Conservation (phyloP, 805 yeast species). For the Wickerhamiella azymoides region DNA sequence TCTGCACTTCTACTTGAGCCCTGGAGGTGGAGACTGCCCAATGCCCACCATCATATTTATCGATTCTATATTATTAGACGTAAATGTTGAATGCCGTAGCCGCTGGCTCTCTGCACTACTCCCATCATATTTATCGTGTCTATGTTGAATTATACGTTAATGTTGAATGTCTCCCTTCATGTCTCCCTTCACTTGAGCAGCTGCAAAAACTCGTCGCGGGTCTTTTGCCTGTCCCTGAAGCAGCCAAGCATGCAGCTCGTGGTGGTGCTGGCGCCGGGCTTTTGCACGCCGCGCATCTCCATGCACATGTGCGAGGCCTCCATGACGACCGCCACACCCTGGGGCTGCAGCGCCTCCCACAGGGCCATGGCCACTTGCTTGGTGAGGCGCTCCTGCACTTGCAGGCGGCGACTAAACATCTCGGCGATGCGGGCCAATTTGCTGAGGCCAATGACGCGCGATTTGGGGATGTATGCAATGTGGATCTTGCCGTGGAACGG, state of each 20-base stretch:
- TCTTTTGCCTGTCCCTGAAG: constrained; percentile 83
- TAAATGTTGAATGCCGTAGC: too few relatives aligned
- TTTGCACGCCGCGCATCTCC: constrained; percentile 96
- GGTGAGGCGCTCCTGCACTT: constrained; percentile 95
- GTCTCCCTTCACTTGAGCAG: constrained; percentile 28
- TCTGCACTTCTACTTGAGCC: too few relatives aligned
- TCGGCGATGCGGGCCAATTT: constrained; percentile 93
- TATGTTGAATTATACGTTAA: too few relatives aligned
- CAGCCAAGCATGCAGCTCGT: constrained; percentile 97
- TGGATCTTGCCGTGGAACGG: constrained; percentile 96
- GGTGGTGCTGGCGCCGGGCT: constrained; percentile 82
- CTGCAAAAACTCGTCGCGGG: constrained; percentile 89
- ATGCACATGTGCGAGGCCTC: constrained; percentile 98
- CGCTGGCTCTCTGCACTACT: too few relatives aligned
- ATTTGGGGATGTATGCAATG: constrained; percentile 94
- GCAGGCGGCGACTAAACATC: constrained; percentile 89
- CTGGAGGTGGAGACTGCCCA: too few relatives aligned
- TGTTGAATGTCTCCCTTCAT: too few relatives aligned
- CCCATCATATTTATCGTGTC: too few relatives aligned
- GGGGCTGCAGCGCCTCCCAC: constrained; percentile 77
- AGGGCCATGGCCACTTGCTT: constrained; percentile 96
- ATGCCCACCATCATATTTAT: too few relatives aligned
- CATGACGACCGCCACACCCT: constrained; percentile 96
- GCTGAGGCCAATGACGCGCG: constrained; percentile 79
- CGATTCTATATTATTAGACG: too few relatives aligned